phyloP scores from a whole-genome alignment of 768 basidiomycete genomes.

The Rhizopogon salebrosus region DNA sequence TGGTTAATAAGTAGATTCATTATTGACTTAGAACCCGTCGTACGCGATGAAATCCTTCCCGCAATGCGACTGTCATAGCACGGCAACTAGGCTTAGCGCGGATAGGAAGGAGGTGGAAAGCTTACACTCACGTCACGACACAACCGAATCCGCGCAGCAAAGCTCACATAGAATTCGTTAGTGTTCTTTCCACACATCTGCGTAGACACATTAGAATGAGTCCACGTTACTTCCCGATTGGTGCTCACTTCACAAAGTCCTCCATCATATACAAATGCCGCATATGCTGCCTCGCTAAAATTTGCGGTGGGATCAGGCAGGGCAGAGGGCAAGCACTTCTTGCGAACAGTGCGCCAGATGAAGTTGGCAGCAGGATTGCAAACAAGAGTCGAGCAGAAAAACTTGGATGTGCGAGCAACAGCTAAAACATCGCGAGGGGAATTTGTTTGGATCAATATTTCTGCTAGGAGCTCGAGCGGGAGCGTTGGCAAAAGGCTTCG shows the following conservation, averaged over 20 bases:
- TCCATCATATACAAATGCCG: constrained; percentile 57
- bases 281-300: constrained; percentile 55
- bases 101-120: neutral
- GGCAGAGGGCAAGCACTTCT: constrained; percentile 24
- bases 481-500: constrained; percentile 22
- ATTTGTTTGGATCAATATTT: constrained; percentile 47
- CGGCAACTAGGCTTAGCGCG: neutral
- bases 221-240: neutral
- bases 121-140: constrained; percentile 34
- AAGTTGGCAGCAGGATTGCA: constrained; percentile 37
- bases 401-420: constrained; percentile 52
- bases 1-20: neutral
- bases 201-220: neutral
- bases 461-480: constrained; percentile 61
- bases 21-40: no score
- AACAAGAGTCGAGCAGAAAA: constrained; percentile 45
- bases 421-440: constrained; percentile 57
- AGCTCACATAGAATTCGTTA: constrained; percentile 39
- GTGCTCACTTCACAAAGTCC: constrained; percentile 50
- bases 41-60: constrained; percentile 12
- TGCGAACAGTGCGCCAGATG: constrained; percentile 57
- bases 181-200: constrained; percentile 37
- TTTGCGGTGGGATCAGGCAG: constrained; percentile 39
- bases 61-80: constrained; percentile 16
- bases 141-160: constrained; percentile 39